These are phyloP conservation scores for Ogataea trehaloabstinens DNA, from an alignment of 805 yeast genomes.

Conservation along the genomic window DNA sequence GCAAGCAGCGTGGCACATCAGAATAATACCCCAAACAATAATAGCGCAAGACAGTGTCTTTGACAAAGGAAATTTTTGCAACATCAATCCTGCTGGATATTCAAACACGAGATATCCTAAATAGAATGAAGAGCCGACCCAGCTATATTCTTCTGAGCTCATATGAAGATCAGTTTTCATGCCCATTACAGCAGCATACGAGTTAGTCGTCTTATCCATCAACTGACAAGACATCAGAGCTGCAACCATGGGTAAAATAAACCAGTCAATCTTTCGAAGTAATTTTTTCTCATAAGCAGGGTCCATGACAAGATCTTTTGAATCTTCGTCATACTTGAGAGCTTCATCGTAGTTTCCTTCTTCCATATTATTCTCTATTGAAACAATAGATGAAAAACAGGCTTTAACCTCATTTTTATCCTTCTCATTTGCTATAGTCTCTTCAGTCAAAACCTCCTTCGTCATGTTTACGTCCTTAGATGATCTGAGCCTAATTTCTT, in stretches of 20 bases:
- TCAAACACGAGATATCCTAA: constrained; percentile 47
- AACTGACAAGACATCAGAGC: constrained; percentile 35
- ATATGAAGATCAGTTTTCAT: constrained; percentile 34
- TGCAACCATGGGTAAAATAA: constrained; percentile 37
- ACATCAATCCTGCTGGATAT: constrained; percentile 40
- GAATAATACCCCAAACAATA: constrained; percentile 46
- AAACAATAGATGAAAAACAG: not conserved
- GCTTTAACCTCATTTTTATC: not conserved
- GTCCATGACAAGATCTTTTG: no score
- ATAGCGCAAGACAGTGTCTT: constrained; percentile 48
- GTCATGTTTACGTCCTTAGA: no score
- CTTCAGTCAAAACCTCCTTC: no score
- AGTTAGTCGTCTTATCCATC: constrained; percentile 40
- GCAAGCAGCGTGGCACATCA: constrained; percentile 39
- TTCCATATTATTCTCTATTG: not conserved
- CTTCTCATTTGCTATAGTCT: no score
- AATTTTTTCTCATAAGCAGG: constrained; percentile 32
- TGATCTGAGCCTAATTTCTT: no score
- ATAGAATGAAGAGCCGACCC: constrained; percentile 46
- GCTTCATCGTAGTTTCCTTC: constrained; percentile 1
- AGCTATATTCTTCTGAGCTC: constrained; percentile 36
- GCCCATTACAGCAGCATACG: constrained; percentile 39
- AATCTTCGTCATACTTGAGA: constrained; percentile 9
- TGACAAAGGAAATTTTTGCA: constrained; percentile 54
- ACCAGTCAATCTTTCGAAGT: constrained; percentile 38